Evolutionary conservation across 2,329 filamentous ascomycete genomes (phyloP).

Genomic region (Podosphaera xanthii): DNA sequence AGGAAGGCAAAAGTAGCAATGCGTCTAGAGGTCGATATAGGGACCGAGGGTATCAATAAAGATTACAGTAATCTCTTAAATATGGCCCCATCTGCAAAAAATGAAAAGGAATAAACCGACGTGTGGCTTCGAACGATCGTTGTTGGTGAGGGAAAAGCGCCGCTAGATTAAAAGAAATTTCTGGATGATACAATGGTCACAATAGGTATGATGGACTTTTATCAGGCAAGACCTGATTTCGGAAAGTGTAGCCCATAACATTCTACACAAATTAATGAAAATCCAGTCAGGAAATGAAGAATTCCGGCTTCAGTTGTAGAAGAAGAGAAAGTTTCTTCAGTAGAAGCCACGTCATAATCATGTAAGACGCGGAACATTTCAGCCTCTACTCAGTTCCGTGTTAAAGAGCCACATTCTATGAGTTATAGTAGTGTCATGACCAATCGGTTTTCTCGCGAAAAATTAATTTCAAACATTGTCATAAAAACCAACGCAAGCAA

Average conservation of each 20-base stretch:
- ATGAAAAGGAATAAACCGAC: not conserved
- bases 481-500: not conserved
- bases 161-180: not conserved
- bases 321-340: not conserved
- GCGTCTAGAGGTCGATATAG: not conserved
- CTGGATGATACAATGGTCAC: not conserved
- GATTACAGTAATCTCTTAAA: not conserved
- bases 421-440: too few relatives aligned
- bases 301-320: not conserved
- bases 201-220: not conserved
- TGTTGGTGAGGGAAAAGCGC: not conserved
- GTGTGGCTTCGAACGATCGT: not conserved
- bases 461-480: not conserved
- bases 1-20: not conserved
- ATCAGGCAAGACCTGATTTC: not conserved
- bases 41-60: not conserved
- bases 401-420: too few relatives aligned
- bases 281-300: not conserved
- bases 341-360: too few relatives aligned
- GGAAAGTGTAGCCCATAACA: not conserved
- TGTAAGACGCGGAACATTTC: too few relatives aligned
- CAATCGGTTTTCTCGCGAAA: too few relatives aligned
- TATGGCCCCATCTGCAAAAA: not conserved
- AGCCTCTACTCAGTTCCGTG: too few relatives aligned
- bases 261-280: not conserved